A percentile compares a stretch with the other conserved stretches of the same genome.
Evolutionary conservation across 1,139 yeast genomes (phyloP).

Genomic region (Geotrichum siamense): DNA sequence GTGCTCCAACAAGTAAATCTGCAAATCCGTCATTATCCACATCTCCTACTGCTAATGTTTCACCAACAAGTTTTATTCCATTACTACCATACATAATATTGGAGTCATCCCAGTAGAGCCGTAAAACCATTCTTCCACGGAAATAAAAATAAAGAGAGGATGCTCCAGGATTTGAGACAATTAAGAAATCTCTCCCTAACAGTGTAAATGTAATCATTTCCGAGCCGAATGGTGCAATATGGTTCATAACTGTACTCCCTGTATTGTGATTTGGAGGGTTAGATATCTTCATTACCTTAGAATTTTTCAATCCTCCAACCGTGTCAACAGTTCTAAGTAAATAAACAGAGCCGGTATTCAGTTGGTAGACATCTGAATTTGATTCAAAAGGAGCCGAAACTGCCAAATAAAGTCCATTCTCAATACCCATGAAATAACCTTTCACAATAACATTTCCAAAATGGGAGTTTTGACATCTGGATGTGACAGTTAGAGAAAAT

Average conservation of each 20-base stretch:
- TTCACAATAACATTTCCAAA: conserved; percentile 41
- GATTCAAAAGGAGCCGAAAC: conserved; percentile 46
- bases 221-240: conserved; percentile 28
- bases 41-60: conserved; percentile 31
- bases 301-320: not conserved
- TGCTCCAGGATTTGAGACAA: conserved; percentile 34
- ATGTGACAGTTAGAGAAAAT: not conserved
- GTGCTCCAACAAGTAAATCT: conserved; percentile 43
- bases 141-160: conserved; percentile 30
- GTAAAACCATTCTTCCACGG: conserved; percentile 24
- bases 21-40: conserved; percentile 35
- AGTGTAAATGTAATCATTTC: conserved; percentile 23
- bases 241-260: conserved; percentile 19
- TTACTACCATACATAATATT: conserved; percentile 32
- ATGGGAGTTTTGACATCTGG: conserved; percentile 4
- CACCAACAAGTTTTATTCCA: conserved; percentile 39
- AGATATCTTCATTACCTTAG: not conserved
- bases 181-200: conserved; percentile 25
- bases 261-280: not conserved
- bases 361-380: not conserved
- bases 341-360: conserved; percentile 13
- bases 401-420: conserved; percentile 36
- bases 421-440: conserved; percentile 37
- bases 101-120: conserved; percentile 23
- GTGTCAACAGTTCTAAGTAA: conserved; percentile 2